Evolutionary conservation across 73 alveolate genomes (phyloP).

Genomic region (Tetrahymena thermophila): DNA sequence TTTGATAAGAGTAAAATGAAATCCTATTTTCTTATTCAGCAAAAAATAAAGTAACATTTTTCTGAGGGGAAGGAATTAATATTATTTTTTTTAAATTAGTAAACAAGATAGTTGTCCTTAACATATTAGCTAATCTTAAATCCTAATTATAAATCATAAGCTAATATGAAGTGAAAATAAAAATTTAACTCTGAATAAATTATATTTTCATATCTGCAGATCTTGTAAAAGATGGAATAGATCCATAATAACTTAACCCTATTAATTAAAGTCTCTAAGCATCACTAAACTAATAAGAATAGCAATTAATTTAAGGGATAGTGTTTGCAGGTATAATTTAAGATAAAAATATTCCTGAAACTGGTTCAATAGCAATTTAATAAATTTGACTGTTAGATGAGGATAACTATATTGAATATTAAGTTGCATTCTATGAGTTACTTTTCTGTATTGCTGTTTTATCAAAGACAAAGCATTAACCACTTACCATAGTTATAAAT

Average conservation of each 20-base stretch:
- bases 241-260: neutral
- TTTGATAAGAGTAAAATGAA: neutral
- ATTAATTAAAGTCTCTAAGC: neutral
- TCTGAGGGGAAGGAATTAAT: neutral
- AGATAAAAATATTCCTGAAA: neutral
- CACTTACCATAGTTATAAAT: neutral
- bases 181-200: neutral
- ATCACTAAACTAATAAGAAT: neutral
- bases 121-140: neutral
- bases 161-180: neutral
- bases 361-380: neutral
- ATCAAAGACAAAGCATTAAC: neutral
- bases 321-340: neutral
- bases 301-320: neutral
- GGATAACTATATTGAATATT: neutral
- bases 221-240: neutral
- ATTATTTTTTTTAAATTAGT: neutral
- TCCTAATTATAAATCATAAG: neutral
- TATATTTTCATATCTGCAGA: neutral
- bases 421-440: neutral
- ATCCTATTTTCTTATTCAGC: neutral
- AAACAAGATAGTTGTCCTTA: neutral
- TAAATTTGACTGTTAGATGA: neutral
- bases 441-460: neutral
- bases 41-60: neutral